Conservation (phyloP, 495 filamentous ascomycete genomes). For the Penicillium flavigenum region DNA sequence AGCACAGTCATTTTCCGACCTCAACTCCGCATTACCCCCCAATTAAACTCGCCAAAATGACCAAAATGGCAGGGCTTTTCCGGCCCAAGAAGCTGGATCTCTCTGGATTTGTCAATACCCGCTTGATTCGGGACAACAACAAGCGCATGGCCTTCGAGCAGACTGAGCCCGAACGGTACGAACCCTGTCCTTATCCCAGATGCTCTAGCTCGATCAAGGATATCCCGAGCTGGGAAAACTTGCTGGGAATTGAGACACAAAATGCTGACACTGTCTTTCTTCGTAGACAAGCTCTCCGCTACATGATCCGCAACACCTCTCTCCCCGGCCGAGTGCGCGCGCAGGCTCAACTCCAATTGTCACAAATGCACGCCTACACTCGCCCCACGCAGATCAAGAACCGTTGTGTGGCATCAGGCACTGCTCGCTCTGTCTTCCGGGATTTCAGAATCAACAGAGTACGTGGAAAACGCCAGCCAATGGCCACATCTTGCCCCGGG, state of each 20-base stretch:
- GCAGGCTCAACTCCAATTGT: constrained; percentile 86
- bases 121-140: constrained; percentile 85
- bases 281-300: constrained; percentile 88
- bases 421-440: constrained; percentile 77
- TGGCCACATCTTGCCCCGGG: neutral
- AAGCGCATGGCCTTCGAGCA: constrained; percentile 90
- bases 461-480: constrained; percentile 36
- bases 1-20: constrained; percentile 14
- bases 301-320: constrained; percentile 87
- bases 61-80: constrained; percentile 59
- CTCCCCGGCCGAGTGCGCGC: constrained; percentile 78
- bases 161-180: constrained; percentile 80
- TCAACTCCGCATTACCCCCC: constrained; percentile 7
- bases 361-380: constrained; percentile 93
- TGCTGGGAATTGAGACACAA: neutral
- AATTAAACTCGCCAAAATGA: constrained; percentile 22
- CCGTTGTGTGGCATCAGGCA: constrained; percentile 85
- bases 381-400: constrained; percentile 90
- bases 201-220: neutral
- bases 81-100: constrained; percentile 84
- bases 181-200: neutral
- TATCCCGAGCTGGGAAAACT: neutral
- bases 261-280: constrained; percentile 5
- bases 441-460: constrained; percentile 92
- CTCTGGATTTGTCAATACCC: constrained; percentile 78